Evolutionary conservation across 2,329 filamentous ascomycete species (phyloP).

Genomic region (Ophiostoma novo-ulmi): DNA sequence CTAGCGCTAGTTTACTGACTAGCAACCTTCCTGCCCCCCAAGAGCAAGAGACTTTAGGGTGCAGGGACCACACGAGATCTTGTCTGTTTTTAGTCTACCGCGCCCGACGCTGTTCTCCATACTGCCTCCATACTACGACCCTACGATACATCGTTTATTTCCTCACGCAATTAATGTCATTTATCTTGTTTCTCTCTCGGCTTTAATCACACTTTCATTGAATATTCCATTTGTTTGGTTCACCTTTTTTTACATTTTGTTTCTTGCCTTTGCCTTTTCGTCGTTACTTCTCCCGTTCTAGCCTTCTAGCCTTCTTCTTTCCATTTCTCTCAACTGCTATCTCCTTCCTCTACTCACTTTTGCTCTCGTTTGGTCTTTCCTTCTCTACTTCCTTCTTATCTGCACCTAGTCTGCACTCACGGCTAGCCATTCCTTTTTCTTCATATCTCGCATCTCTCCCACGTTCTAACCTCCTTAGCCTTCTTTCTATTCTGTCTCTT

Average conservation of each 20-base stretch:
- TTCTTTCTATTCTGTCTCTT: not conserved
- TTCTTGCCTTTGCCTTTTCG: not conserved
- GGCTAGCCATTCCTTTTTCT: constrained; percentile 12
- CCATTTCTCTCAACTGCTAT: not conserved
- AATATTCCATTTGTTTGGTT: not conserved
- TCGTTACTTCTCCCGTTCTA: not conserved
- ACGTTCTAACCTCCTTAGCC: not conserved
- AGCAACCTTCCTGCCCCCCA: not conserved
- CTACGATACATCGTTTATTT: not conserved
- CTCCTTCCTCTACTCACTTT: not conserved
- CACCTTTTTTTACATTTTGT: constrained; percentile 5
- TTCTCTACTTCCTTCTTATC: not conserved
- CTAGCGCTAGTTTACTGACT: not conserved
- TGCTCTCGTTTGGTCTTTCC: not conserved
- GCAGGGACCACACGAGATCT: not conserved
- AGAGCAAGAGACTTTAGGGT: not conserved
- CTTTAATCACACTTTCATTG: not conserved
- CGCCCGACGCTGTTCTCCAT: constrained; percentile 1
- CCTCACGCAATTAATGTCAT: not conserved
- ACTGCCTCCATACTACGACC: constrained; percentile 1
- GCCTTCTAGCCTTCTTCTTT: not conserved
- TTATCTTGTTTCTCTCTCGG: not conserved
- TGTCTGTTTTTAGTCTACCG: constrained; percentile 11
- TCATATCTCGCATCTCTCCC: constrained; percentile 4
- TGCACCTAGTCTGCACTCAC: not conserved